phyloP scores from a whole-genome alignment of 1,139 yeast species.

The Nakaseomyces kungkrabaensis region DNA sequence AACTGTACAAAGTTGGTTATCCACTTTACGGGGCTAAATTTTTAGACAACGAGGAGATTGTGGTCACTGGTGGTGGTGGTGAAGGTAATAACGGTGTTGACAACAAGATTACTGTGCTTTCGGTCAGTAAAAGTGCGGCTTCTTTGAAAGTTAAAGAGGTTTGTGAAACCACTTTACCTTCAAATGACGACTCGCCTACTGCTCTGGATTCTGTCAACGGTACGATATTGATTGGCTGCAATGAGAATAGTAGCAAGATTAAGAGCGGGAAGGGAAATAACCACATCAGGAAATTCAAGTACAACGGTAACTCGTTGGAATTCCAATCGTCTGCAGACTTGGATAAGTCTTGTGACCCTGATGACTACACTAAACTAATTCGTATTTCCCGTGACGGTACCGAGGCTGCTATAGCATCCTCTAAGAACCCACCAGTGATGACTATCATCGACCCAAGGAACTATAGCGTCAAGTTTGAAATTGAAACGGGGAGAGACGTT shows the following conservation, averaged over 20 bases:
- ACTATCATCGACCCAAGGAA: slow-evolving; percentile 48
- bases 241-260: slow-evolving; percentile 52
- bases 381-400: slow-evolving; percentile 44
- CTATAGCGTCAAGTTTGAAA: slow-evolving; percentile 41
- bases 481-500: slow-evolving; percentile 43
- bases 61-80: slow-evolving; percentile 92
- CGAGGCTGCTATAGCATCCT: slow-evolving; percentile 55
- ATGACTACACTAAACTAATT: slow-evolving; percentile 53
- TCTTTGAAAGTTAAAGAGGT: slow-evolving; percentile 27
- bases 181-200: slow-evolving; percentile 70
- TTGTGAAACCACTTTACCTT: slow-evolving; percentile 50
- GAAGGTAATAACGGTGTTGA: slow-evolving; percentile 88
- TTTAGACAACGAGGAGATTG: slow-evolving; percentile 46
- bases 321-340: slow-evolving; percentile 44
- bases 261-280: slow-evolving; percentile 52
- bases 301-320: slow-evolving; percentile 36
- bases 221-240: slow-evolving; percentile 59
- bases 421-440: slow-evolving; percentile 45
- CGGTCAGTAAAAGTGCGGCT: slow-evolving; percentile 38
- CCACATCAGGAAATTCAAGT: slow-evolving; percentile 57
- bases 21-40: slow-evolving; percentile 77
- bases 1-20: slow-evolving; percentile 49
- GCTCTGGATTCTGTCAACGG: slow-evolving; percentile 48
- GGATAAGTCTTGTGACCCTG: slow-evolving; percentile 32
- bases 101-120: slow-evolving; percentile 63